A percentile compares a stretch with the other conserved stretches of the same genome.
Conservation (phyloP, 345 rosid species). For the Crucihimalaya himalaica region DNA sequence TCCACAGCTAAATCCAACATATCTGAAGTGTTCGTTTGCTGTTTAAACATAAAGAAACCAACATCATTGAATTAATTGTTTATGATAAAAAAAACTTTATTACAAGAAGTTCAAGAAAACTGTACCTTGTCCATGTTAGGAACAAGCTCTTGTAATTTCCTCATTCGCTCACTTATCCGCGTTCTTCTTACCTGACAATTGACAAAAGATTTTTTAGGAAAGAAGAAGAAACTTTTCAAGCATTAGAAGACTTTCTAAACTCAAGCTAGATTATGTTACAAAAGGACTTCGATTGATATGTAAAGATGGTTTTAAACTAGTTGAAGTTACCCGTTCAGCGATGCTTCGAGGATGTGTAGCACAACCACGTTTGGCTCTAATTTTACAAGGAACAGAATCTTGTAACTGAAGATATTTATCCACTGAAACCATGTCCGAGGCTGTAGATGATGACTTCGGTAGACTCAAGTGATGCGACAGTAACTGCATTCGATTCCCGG, state of each 20-base stretch:
- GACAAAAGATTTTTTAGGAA: background rate
- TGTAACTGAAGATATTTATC: constrained; percentile 74
- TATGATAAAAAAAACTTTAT: background rate
- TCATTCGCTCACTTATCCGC: constrained; percentile 92
- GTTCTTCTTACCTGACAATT: constrained; percentile 83
- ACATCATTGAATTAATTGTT: background rate
- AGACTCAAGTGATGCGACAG: constrained; percentile 77
- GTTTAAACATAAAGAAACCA: constrained; percentile 29
- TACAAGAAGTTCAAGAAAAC: background rate
- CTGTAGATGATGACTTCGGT: constrained; percentile 51
- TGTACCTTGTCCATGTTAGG: constrained; percentile 98
- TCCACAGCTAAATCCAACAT: constrained; percentile 98
- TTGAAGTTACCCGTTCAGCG: constrained; percentile 77
- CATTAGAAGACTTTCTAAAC: background rate
- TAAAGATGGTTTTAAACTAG: background rate
- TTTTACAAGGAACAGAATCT: constrained; percentile 93
- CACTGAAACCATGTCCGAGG: constrained; percentile 56
- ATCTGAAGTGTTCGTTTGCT: constrained; percentile 97
- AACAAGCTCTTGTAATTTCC: constrained; percentile 93
- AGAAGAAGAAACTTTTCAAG: no score
- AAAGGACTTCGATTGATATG: background rate
- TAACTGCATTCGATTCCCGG: constrained; percentile 45
- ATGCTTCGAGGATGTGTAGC: constrained; percentile 99
- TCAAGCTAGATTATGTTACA: background rate
- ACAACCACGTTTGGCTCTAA: constrained; percentile 97